Evolutionary conservation across 106 monocot genomes (phyloP), one percentile per base, ranked within the genome.

Genomic region (Ottelia alismoides): DNA sequence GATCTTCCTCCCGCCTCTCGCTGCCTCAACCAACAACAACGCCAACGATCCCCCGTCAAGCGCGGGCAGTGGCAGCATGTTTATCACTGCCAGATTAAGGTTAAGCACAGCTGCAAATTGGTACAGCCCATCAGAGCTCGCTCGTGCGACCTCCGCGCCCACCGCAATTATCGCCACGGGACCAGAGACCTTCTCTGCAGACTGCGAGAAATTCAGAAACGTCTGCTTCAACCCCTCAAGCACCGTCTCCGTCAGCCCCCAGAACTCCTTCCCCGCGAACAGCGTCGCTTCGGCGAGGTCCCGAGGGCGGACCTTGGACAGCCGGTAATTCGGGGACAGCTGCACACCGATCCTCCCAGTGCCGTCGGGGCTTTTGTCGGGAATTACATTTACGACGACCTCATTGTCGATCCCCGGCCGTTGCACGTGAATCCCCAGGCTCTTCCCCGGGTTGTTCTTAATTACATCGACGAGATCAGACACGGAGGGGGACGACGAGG

Each of bases 121-220:
- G 65, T 78, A 94, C 57, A 94, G 27, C 49, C 88, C 94, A 2
- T 88, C 94, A 2, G 65, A 48, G 61, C 81, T 88, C 3, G 88
- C 84, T 54, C 84, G 62, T 0, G 94, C 94, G 11, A 94, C 94
- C 70, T 94, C 88, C 0, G 94, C 84, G 7, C 94, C 88, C 0
- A 84, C 76, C 1, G 94, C 94, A 30, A 94, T 88, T 47, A 94
- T 94, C 2, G 94, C 94, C 49, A 94, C 94, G 0, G 94, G 94
- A 0, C 88, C 94, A 0, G 94, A 88, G 0, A 94, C 88, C 74
- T 88, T 94, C 47, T 63, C 72, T 0, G 78, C 94, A 1, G 94
- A 57, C 71, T 92, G 76, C 0, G 94, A 84, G 46, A 93, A 84
- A 60, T 94, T 88, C 23, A 84, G n/a, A 27, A 94, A 75, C 0